phyloP scores from a whole-genome alignment of 495 filamentous ascomycete genomes.

The Neurospora sp. region DNA sequence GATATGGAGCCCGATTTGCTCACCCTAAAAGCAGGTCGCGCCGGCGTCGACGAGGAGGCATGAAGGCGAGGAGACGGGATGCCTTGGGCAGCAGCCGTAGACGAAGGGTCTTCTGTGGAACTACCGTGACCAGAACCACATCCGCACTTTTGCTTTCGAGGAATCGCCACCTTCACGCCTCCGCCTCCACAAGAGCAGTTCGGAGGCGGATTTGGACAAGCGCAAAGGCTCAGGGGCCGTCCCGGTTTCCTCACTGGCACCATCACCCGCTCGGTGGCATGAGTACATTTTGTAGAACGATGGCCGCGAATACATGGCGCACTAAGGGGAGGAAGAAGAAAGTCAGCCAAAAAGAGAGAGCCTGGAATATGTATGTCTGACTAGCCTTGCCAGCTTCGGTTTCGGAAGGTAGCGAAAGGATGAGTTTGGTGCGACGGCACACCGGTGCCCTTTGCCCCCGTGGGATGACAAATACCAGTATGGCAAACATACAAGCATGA shows the following conservation, averaged over 20 bases:
- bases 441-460: neutral
- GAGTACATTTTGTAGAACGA: slow-evolving; percentile 74
- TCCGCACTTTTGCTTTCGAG: slow-evolving; percentile 38
- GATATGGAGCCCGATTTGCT: slow-evolving; percentile 23
- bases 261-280: slow-evolving; percentile 63
- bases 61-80: neutral
- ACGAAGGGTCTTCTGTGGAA: slow-evolving; percentile 7
- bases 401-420: neutral
- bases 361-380: neutral
- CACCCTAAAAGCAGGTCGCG: slow-evolving; percentile 30
- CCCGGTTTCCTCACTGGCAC: slow-evolving; percentile 73
- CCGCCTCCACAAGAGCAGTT: slow-evolving; percentile 42
- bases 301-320: slow-evolving; percentile 80
- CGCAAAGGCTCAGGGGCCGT: slow-evolving; percentile 65
- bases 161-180: slow-evolving; percentile 43
- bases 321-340: slow-evolving; percentile 29
- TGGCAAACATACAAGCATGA: neutral
- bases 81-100: neutral
- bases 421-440: neutral
- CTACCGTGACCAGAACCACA: slow-evolving; percentile 20
- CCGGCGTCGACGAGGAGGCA: slow-evolving; percentile 25
- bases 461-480: slow-evolving; percentile 5
- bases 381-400: neutral
- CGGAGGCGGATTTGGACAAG: slow-evolving; percentile 44
- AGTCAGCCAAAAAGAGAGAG: slow-evolving; percentile 15